A percentile compares a stretch with the other conserved stretches of the same genome.
phyloP scores from a whole-genome alignment of 2,329 filamentous ascomycete species.

The Talaromyces funiculosus region DNA sequence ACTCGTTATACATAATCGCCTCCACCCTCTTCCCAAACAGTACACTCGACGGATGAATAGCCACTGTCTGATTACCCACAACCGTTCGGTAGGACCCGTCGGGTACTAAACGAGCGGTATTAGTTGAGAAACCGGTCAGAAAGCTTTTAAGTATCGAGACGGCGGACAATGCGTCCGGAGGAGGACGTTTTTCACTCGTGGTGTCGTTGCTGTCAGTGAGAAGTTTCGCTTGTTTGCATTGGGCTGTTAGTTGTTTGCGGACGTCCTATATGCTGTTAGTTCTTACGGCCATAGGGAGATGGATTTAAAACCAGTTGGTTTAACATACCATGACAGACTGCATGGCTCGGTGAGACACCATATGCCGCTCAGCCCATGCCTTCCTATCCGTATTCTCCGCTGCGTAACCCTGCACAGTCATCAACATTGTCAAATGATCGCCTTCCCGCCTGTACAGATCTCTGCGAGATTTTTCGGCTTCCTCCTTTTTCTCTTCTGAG shows the following conservation, averaged over 20 bases:
- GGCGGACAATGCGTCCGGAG: slow-evolving; percentile 27
- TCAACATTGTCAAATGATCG: slow-evolving; percentile 58
- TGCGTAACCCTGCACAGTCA: slow-evolving; percentile 56
- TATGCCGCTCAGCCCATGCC: slow-evolving; percentile 54
- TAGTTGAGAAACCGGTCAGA: slow-evolving; percentile 54
- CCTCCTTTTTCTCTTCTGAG: slow-evolving; percentile 56
- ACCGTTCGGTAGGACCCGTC: slow-evolving; percentile 59
- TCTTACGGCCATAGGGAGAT: background rate
- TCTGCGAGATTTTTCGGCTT: slow-evolving; percentile 50
- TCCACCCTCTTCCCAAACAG: slow-evolving; percentile 56
- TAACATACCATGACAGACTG: slow-evolving; percentile 53
- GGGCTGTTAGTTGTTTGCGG: slow-evolving; percentile 55
- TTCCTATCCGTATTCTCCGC: slow-evolving; percentile 54
- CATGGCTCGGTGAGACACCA: slow-evolving; percentile 60
- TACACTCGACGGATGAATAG: slow-evolving; percentile 58
- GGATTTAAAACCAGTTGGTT: background rate
- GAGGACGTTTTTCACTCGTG: slow-evolving; percentile 22
- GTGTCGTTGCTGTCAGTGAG: slow-evolving; percentile 24
- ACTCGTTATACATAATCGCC: slow-evolving; percentile 61
- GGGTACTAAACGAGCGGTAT: slow-evolving; percentile 55
- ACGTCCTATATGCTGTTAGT: slow-evolving; percentile 43
- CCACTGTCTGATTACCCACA: slow-evolving; percentile 56
- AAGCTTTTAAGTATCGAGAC: slow-evolving; percentile 53
- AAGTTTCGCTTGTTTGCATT: slow-evolving; percentile 48
- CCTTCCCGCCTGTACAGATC: slow-evolving; percentile 56